Evolutionary conservation across 1,284 basidiomycete species (phyloP), one percentile per base, ranked within the genome.

Genomic region (Vanrija humicola): DNA sequence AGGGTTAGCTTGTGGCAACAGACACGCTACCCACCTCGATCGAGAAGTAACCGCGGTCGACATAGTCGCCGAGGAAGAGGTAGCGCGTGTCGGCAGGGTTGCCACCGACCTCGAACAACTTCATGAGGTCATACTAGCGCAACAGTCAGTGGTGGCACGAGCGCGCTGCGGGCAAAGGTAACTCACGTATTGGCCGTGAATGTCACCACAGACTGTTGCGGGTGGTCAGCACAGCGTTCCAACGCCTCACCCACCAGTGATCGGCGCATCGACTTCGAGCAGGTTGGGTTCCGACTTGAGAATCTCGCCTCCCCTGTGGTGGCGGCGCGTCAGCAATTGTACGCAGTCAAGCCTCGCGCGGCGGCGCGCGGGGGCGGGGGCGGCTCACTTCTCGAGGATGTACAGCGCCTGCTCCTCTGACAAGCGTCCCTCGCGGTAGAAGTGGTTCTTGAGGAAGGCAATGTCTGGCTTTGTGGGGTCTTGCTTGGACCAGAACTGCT

Each of bases 391-490:
- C 59, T 87, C 84, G 54, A 96, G 78, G 69, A 95, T 95, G 79
- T 85, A 93, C 54, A 91, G 73, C 16, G 90, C 90, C 77, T 94
- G 89, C 55, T 93, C 90, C 75, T 96, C 91, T 25, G 86, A 91
- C 66, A 96, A 70, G 48, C 91, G 81, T 0, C 95, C 95, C 76
- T 98, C 95, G 52, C 94, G 86, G 76, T 98, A 98, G 73, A 98
- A 97, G 78, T 98, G 95, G 69, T 98, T 98, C 82, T 98, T 98
- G 62, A 98, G 82, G 77, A 95, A 98, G 34, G 90, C 92, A 67
- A 98, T 83, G 77, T 98, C 90, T n/a, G 91, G 92, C 74, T 93
- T 94, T 38, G 86, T 82, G 47, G 83, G 84, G 77, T 93, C 89
- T 64, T 85, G 84, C 61, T 84, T 83, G 56, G 87, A 87, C 79